Evolutionary conservation across 2,329 filamentous ascomycete species (phyloP), one percentile per base, ranked within the genome.

Genomic region (Hypoxylon sp.): DNA sequence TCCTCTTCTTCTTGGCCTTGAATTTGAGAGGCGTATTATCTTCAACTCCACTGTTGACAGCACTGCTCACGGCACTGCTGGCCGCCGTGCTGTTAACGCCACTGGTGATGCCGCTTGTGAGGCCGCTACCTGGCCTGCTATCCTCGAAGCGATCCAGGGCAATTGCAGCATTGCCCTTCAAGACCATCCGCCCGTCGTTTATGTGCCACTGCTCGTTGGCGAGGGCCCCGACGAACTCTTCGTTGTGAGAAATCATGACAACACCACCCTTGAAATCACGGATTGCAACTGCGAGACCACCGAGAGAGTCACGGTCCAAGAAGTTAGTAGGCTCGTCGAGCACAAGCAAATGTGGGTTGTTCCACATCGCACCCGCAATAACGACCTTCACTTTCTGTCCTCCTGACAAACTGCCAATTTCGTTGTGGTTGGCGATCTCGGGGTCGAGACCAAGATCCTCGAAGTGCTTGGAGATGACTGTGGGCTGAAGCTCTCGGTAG

Each of bases 341-440:
- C 52, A 99, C 96, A 68, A 99, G 89, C 76, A 99, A 83, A 84
- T 99, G 96, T 0, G 96, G 96, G 85, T 98, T 98, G 84, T 98
- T 98, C 94, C 94, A 97, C 93, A 97, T 97, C 75, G 94, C 93
- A 76, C 93, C 93, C 2, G 93, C 96, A 74, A 99, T 90, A 70
- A 99, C 96, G 51, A 99, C 96, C 87, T 99, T 99, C 83, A 99
- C 96, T 82, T 98, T 98, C 80, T 99, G 96, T 13, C 96, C 96
- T 82, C 96, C 96, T 9, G 94, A 98, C 11, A 99, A 87, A 76
- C 94, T 96, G 69, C 93, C 93, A 75, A 99, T 99, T 82, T 98
- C 92, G 81, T 98, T 98, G 88, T 99, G 96, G 83, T 98, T 97
- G 76, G 96, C 96, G 77, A 99, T 98, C 77, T 99, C 96, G 0